phyloP scores from a whole-genome alignment of 257 asterid genomes.

The Capsicum rhomboideum region DNA sequence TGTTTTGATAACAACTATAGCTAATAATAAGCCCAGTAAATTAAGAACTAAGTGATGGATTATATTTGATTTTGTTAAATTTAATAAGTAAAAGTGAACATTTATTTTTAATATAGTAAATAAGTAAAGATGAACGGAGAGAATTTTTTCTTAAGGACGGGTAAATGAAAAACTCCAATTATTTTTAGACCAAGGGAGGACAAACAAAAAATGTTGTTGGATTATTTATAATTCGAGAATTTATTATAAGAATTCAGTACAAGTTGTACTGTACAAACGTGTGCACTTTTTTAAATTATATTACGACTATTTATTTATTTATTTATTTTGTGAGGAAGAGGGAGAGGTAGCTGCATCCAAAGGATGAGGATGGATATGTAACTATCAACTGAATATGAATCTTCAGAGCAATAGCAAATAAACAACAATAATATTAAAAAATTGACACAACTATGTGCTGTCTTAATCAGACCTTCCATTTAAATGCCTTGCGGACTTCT shows the following conservation, averaged over 20 bases:
- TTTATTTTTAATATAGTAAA: too few relatives aligned
- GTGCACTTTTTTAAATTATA: background rate
- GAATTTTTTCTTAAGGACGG: background rate
- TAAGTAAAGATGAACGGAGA: too few relatives aligned
- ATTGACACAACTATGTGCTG: slow-evolving; percentile 1
- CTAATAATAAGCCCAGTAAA: too few relatives aligned
- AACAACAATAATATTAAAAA: background rate
- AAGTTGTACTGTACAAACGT: background rate
- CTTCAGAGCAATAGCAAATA: background rate
- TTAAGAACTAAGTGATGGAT: too few relatives aligned
- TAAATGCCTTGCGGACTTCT: slow-evolving; percentile 27
- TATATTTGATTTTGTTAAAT: too few relatives aligned
- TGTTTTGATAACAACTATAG: too few relatives aligned
- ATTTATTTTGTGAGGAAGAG: background rate
- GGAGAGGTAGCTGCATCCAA: background rate
- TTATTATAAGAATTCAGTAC: background rate
- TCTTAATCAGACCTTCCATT: background rate
- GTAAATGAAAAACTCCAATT: background rate
- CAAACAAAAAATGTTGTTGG: background rate
- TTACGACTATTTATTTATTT: background rate
- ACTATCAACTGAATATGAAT: background rate
- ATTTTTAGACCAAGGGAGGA: background rate
- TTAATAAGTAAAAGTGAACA: too few relatives aligned
- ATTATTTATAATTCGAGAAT: background rate
- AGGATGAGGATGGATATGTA: background rate